phyloP scores from a whole-genome alignment of 2,329 filamentous ascomycete species.

The Paecilomyces variotii region DNA sequence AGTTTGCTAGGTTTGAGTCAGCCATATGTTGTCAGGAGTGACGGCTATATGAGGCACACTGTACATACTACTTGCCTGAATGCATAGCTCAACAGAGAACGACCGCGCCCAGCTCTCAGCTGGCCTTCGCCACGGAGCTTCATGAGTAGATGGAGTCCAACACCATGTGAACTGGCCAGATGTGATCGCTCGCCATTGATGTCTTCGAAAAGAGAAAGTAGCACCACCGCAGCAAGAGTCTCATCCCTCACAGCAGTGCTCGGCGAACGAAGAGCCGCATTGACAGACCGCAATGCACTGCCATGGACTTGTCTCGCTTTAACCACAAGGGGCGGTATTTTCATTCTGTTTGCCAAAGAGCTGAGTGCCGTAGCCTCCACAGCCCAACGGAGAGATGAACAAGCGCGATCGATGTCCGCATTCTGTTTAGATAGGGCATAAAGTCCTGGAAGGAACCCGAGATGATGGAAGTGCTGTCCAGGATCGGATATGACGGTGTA shows the following conservation, averaged over 20 bases:
- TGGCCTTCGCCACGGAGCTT: slow-evolving; percentile 24
- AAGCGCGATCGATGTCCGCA: slow-evolving; percentile 9
- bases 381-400: slow-evolving; percentile 23
- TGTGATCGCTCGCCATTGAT: slow-evolving; percentile 29
- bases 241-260: slow-evolving; percentile 25
- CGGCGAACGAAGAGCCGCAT: slow-evolving; percentile 20
- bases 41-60: background rate
- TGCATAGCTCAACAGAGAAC: slow-evolving; percentile 30
- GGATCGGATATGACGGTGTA: slow-evolving; percentile 21
- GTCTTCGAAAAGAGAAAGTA: slow-evolving; percentile 32
- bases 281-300: slow-evolving; percentile 21
- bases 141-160: slow-evolving; percentile 27
- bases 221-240: slow-evolving; percentile 29
- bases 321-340: slow-evolving; percentile 16
- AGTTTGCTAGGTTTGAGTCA: slow-evolving; percentile 18
- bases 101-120: slow-evolving; percentile 20
- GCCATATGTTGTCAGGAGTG: background rate
- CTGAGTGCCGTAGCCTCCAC: slow-evolving; percentile 29
- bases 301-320: slow-evolving; percentile 26
- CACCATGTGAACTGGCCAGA: slow-evolving; percentile 27
- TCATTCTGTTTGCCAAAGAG: slow-evolving; percentile 22
- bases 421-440: slow-evolving; percentile 22
- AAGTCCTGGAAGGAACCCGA: slow-evolving; percentile 28
- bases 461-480: slow-evolving; percentile 21
- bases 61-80: slow-evolving; percentile 26